Evolutionary conservation across 23 red algal species (phyloP).

Genomic region (Gracilaria gracilis): DNA sequence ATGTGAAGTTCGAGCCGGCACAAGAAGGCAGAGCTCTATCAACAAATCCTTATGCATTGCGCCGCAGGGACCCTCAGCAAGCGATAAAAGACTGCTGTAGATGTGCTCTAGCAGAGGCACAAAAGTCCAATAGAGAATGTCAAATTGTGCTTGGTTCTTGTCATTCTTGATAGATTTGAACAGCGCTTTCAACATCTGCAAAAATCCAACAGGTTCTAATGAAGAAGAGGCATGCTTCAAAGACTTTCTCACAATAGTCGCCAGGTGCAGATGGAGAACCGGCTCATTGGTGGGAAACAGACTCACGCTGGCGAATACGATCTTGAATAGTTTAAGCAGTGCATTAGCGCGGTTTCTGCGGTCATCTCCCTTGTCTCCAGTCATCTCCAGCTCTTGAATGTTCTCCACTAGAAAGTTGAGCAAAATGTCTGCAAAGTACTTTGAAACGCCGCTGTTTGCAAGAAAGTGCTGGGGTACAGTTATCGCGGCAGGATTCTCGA

Average conservation of each 20-base stretch:
- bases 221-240: constrained; percentile 67
- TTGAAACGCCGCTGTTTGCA: constrained; percentile 84
- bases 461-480: constrained; percentile 96
- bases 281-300: constrained; percentile 93
- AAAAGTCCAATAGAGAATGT: constrained; percentile 89
- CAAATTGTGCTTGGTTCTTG: constrained; percentile 75
- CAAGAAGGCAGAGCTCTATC: constrained; percentile 90
- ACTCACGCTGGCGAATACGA: constrained; percentile 92
- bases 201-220: constrained; percentile 69
- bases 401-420: constrained; percentile 87
- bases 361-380: not conserved
- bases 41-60: constrained; percentile 71
- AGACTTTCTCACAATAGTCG: constrained; percentile 81
- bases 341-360: constrained; percentile 39
- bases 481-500: constrained; percentile 81
- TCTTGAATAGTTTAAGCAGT: constrained; percentile 90
- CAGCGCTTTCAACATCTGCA: constrained; percentile 89
- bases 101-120: constrained; percentile 80
- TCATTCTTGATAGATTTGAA: constrained; percentile 92
- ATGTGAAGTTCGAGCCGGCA: constrained; percentile 94
- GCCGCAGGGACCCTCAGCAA: constrained; percentile 73
- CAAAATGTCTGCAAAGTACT: constrained; percentile 95
- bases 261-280: constrained; percentile 83
- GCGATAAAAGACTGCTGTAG: constrained; percentile 57
- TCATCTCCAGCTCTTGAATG: constrained; percentile 51